Conservation (phyloP, 164 flowering plant genomes). For the Vitis amurensis region DNA sequence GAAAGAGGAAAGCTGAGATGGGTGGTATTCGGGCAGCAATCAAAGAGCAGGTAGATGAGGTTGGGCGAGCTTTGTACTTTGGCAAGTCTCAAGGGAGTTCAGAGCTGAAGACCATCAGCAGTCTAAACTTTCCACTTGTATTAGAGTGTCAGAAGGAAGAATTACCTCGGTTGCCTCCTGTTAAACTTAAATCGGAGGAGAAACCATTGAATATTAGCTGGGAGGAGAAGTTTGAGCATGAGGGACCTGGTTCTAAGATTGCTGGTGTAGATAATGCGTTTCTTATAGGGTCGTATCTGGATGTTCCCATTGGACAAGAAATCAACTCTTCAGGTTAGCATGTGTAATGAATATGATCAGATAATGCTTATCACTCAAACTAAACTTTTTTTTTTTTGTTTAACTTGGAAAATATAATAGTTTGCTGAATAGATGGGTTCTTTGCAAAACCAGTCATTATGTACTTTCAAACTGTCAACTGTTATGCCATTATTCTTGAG, state of each 20-base stretch:
- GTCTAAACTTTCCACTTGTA: conserved; percentile 38
- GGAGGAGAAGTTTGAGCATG: conserved; percentile 79
- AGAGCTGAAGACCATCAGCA: conserved; percentile 46
- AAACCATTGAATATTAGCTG: conserved; percentile 56
- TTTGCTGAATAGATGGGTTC: not conserved
- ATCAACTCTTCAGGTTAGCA: conserved; percentile 67
- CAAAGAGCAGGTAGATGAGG: conserved; percentile 78
- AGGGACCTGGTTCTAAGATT: conserved; percentile 53
- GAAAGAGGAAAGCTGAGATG: conserved; percentile 42
- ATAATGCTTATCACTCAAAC: not conserved
- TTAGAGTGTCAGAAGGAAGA: conserved; percentile 71
- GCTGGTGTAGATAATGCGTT: conserved; percentile 46
- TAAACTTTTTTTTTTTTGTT: not conserved
- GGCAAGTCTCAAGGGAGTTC: conserved; percentile 49
- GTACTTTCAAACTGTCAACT: no score
- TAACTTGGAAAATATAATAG: not conserved
- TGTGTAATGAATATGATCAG: conserved; percentile 1
- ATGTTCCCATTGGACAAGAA: conserved; percentile 95
- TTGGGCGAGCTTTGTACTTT: conserved; percentile 65
- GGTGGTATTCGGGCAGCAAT: conserved; percentile 43
- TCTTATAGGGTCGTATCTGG: conserved; percentile 80
- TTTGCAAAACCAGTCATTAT: not conserved
- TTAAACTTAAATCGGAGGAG: conserved; percentile 88
- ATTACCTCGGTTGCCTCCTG: conserved; percentile 86
- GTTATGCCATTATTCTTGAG: no score